Evolutionary conservation across 306 rosid genomes (phyloP).

Genomic region (Mucuna pruriens): DNA sequence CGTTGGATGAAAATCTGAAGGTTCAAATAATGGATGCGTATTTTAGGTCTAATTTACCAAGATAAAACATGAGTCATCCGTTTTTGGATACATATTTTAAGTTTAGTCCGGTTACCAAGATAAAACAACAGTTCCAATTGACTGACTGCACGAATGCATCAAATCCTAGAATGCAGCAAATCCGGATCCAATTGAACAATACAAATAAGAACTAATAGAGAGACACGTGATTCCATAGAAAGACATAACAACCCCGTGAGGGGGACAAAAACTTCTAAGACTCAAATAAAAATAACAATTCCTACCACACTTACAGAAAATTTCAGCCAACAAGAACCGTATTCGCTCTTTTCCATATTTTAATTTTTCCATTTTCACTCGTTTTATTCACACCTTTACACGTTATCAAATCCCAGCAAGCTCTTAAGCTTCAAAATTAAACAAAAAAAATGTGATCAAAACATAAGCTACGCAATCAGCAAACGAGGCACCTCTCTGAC

Average conservation of each 20-base stretch:
- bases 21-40: not conserved
- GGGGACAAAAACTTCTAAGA: not conserved
- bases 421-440: not conserved
- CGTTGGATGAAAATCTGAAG: not conserved
- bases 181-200: not conserved
- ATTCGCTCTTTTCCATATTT: not conserved
- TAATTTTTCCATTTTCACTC: not conserved
- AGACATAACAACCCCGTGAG: not conserved
- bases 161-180: not conserved
- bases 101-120: not conserved
- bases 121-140: not conserved
- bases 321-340: not conserved
- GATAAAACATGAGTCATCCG: not conserved
- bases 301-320: not conserved
- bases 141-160: not conserved
- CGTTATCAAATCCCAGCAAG: not conserved
- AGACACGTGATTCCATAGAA: not conserved
- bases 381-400: not conserved
- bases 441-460: not conserved
- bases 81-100: not conserved
- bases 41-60: not conserved
- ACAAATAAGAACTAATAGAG: not conserved
- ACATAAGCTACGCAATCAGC: not conserved
- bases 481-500: not conserved
- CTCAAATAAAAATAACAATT: not conserved